These are phyloP conservation scores for Ustilago loliicola DNA, from an alignment of 1,284 basidiomycete species.

Conservation along the genomic window DNA sequence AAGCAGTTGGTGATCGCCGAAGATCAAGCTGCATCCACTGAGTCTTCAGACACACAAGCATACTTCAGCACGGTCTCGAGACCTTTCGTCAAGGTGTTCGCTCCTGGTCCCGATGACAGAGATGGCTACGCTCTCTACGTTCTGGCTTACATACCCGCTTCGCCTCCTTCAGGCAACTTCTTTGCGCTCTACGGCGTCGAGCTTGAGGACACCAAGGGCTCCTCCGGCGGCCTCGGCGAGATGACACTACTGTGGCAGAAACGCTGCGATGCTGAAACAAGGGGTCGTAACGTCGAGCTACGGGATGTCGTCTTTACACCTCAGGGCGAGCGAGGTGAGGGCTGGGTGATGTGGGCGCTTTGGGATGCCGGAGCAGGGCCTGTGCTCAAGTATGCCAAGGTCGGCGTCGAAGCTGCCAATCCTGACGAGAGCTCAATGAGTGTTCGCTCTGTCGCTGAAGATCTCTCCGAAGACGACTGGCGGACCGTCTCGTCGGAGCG, in stretches of 20 bases:
- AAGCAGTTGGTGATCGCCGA: slow-evolving; percentile 39
- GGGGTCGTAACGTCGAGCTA: slow-evolving; percentile 60
- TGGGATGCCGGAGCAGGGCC: slow-evolving; percentile 64
- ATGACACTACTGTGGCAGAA: slow-evolving; percentile 63
- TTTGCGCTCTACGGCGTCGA: slow-evolving; percentile 64
- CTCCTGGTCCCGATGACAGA: slow-evolving; percentile 44
- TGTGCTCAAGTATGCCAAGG: slow-evolving; percentile 51
- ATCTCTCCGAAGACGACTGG: slow-evolving; percentile 50
- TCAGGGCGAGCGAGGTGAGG: slow-evolving; percentile 29
- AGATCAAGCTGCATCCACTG: slow-evolving; percentile 17
- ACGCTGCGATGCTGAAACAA: slow-evolving; percentile 55
- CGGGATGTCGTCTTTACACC: slow-evolving; percentile 59
- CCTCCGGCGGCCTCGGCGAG: slow-evolving; percentile 61
- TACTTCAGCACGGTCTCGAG: slow-evolving; percentile 44
- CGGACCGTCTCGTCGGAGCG: slow-evolving; percentile 47
- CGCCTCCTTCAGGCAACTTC: slow-evolving; percentile 56
- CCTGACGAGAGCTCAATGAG: slow-evolving; percentile 37
- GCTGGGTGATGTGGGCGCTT: slow-evolving; percentile 62
- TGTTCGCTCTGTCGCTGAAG: slow-evolving; percentile 30
- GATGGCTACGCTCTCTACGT: slow-evolving; percentile 52
- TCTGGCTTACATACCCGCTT: slow-evolving; percentile 62
- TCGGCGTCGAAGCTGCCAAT: slow-evolving; percentile 44
- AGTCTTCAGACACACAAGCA: slow-evolving; percentile 29
- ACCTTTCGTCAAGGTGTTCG: slow-evolving; percentile 53
- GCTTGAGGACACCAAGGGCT: slow-evolving; percentile 57